Evolutionary conservation across 2,329 filamentous ascomycete genomes (phyloP).

Genomic region (Neophaeococcomyces aloes): DNA sequence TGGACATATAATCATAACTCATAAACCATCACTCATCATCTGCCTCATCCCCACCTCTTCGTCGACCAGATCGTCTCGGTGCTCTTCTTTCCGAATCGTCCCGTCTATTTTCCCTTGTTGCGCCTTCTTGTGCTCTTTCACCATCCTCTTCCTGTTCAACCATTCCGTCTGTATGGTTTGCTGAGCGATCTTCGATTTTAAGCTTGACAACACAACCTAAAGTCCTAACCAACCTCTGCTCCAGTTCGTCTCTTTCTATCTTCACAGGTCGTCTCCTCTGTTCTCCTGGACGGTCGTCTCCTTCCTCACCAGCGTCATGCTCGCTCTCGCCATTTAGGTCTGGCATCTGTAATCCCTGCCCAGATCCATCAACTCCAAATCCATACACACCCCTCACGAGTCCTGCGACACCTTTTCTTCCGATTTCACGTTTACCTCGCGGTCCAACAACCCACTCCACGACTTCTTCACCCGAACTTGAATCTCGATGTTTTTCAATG

Average conservation of each 20-base stretch:
- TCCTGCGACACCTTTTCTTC: slow-evolving; percentile 60
- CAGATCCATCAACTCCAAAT: slow-evolving; percentile 17
- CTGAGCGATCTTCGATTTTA: background rate
- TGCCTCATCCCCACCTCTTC: too few species aligned
- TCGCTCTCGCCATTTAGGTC: slow-evolving; percentile 12
- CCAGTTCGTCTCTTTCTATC: slow-evolving; percentile 38
- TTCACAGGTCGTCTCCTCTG: slow-evolving; percentile 33
- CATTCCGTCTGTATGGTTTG: background rate
- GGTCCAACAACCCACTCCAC: slow-evolving; percentile 78
- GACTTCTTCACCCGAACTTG: slow-evolving; percentile 58
- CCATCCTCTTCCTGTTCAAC: background rate
- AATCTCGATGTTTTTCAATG: slow-evolving; percentile 62
- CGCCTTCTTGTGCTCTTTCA: background rate
- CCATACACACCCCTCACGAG: slow-evolving; percentile 52
- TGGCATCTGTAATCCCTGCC: slow-evolving; percentile 1
- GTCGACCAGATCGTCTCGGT: too few species aligned
- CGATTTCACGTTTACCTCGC: slow-evolving; percentile 75
- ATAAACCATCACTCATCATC: too few species aligned
- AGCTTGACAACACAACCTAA: slow-evolving; percentile 34
- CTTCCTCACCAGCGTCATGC: slow-evolving; percentile 19
- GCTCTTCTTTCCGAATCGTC: background rate
- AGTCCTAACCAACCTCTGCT: slow-evolving; percentile 51
- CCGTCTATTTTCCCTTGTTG: background rate
- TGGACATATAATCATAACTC: too few species aligned
- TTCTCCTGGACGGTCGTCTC: slow-evolving; percentile 34